A percentile compares a stretch with the other conserved stretches of the same genome.
These are phyloP conservation scores for Mucor lusitanicus DNA, from an alignment of 371 early-diverging fungal species.

Conservation along the genomic window DNA sequence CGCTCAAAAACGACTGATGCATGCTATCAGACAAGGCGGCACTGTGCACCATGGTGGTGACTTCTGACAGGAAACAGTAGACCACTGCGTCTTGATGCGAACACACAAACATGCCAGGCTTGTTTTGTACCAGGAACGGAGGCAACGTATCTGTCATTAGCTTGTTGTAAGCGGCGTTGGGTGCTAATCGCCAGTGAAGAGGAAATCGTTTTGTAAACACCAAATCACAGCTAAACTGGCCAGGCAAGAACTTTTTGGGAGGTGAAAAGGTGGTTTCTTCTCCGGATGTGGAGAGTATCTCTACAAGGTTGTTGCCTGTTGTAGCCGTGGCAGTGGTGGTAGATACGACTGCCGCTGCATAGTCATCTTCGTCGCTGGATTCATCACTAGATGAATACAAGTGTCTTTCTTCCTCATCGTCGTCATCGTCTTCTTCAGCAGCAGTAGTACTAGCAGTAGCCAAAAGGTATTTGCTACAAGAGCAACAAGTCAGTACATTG, in stretches of 20 bases:
- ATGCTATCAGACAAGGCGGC: slow-evolving; percentile 11
- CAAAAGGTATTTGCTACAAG: slow-evolving; percentile 66
- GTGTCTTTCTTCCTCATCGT: slow-evolving; percentile 34
- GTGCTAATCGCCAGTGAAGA: slow-evolving; percentile 77
- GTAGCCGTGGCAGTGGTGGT: background rate
- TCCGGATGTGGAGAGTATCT: slow-evolving; percentile 43
- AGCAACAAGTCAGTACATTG: too few species aligned
- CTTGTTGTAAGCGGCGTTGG: slow-evolving; percentile 64
- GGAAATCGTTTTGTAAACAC: slow-evolving; percentile 67
- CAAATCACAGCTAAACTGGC: slow-evolving; percentile 75
- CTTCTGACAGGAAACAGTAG: slow-evolving; percentile 66
- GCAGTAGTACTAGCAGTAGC: too few species aligned
- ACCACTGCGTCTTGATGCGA: slow-evolving; percentile 56
- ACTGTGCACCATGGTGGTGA: slow-evolving; percentile 9
- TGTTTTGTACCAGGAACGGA: slow-evolving; percentile 71
- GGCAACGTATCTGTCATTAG: slow-evolving; percentile 57
- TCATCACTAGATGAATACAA: slow-evolving; percentile 41
- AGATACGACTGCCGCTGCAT: too few species aligned
- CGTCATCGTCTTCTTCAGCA: too few species aligned
- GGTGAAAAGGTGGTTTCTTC: slow-evolving; percentile 41
- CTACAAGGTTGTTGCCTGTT: slow-evolving; percentile 40
- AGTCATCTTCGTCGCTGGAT: slow-evolving; percentile 52
- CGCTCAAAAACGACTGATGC: slow-evolving; percentile 2
- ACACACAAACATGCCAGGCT: slow-evolving; percentile 74
- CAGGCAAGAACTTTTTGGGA: slow-evolving; percentile 50